phyloP scores from a whole-genome alignment of 495 filamentous ascomycete species.

The Penicillium maclennaniae region DNA sequence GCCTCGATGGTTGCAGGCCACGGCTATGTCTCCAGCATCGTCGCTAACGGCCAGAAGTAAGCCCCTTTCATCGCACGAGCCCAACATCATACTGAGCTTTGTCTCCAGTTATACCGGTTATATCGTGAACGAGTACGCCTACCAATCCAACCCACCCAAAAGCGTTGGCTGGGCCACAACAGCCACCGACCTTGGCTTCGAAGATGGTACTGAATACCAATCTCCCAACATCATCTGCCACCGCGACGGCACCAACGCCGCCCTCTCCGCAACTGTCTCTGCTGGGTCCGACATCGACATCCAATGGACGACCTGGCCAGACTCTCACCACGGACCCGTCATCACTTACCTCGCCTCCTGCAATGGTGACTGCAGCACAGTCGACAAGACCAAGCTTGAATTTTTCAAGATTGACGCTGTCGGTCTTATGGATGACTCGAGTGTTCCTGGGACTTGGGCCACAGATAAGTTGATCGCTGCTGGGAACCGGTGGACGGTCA shows the following conservation, averaged over 20 bases:
- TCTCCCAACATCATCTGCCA: conserved; percentile 67
- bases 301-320: conserved; percentile 65
- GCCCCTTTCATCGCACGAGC: not conserved
- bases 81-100: not conserved
- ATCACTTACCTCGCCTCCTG: conserved; percentile 73
- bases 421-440: conserved; percentile 47
- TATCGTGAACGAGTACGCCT: conserved; percentile 30
- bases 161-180: conserved; percentile 54
- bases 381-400: conserved; percentile 56
- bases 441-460: conserved; percentile 56
- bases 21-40: conserved; percentile 53
- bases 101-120: conserved; percentile 30
- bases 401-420: conserved; percentile 75
- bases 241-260: conserved; percentile 47
- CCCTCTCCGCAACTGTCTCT: conserved; percentile 47
- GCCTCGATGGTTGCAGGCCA: conserved; percentile 51
- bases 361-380: conserved; percentile 59
- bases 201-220: conserved; percentile 45
- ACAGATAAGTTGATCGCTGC: conserved; percentile 59
- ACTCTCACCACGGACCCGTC: conserved; percentile 63
- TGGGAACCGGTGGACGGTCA: conserved; percentile 61
- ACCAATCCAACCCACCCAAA: conserved; percentile 41
- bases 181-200: conserved; percentile 58
- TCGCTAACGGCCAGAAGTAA: conserved; percentile 48
- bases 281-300: conserved; percentile 54